phyloP scores from a whole-genome alignment of 495 filamentous ascomycete species.

The Polyplosphaeria fusca region DNA sequence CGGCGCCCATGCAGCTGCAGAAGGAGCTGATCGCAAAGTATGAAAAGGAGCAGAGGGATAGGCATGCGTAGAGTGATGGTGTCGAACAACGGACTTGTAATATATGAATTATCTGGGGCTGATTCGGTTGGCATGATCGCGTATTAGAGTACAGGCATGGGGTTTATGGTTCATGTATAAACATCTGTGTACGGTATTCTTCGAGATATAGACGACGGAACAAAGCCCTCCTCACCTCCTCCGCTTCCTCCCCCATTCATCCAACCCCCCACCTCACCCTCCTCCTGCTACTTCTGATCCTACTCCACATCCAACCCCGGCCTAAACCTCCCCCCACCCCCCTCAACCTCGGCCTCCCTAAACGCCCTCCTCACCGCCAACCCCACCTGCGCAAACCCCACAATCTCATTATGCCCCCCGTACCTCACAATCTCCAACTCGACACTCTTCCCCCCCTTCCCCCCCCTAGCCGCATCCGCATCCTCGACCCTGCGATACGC shows the following conservation, averaged over 20 bases:
- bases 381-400: constrained; percentile 53
- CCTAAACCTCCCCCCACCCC: constrained; percentile 36
- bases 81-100: too few species aligned
- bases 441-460: constrained; percentile 38
- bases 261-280: background rate
- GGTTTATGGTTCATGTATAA: too few species aligned
- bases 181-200: too few species aligned
- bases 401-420: constrained; percentile 60
- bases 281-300: background rate
- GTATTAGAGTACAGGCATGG: too few species aligned
- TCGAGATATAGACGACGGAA: too few species aligned
- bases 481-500: constrained; percentile 28
- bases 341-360: constrained; percentile 22
- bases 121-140: too few species aligned
- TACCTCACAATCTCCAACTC: constrained; percentile 56
- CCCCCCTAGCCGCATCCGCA: constrained; percentile 2
- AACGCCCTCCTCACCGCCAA: constrained; percentile 66
- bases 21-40: constrained; percentile 88
- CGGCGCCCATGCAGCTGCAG: constrained; percentile 84
- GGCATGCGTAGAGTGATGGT: constrained; percentile 43
- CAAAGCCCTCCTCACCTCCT: constrained; percentile 38
- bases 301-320: constrained; percentile 17
- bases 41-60: constrained; percentile 76
- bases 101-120: too few species aligned
- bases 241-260: constrained; percentile 14